These are phyloP conservation scores for Mortierella sp. DNA, from an alignment of 371 early-diverging fungal species.

Conservation along the genomic window DNA sequence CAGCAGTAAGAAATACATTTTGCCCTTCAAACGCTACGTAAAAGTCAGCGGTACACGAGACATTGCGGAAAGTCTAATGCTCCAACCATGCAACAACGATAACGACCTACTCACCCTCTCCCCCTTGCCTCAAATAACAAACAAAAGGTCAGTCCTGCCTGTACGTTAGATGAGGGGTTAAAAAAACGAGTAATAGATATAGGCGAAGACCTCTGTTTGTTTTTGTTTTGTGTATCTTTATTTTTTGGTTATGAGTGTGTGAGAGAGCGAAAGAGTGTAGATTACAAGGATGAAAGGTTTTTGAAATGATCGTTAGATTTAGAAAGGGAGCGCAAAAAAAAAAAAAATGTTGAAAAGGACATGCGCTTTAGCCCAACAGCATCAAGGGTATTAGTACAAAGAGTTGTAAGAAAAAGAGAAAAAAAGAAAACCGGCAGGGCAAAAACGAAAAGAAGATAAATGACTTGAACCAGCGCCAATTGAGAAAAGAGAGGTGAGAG, in stretches of 20 bases:
- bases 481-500: not conserved
- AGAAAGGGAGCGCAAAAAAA: not conserved
- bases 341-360: not conserved
- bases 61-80: too few species aligned
- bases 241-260: not conserved
- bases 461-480: not conserved
- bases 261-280: not conserved
- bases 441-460: not conserved
- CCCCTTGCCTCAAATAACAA: too few species aligned
- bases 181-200: too few species aligned
- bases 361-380: not conserved
- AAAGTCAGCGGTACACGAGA: too few species aligned
- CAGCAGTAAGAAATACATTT: too few species aligned
- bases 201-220: not conserved
- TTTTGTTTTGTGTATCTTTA: not conserved
- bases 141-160: too few species aligned
- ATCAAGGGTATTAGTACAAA: slow-evolving; percentile 4
- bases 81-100: too few species aligned
- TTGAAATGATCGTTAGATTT: not conserved
- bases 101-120: too few species aligned
- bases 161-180: too few species aligned
- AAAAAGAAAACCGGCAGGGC: not conserved
- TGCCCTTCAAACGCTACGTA: too few species aligned
- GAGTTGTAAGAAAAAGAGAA: not conserved
- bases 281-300: slow-evolving; percentile 2